Evolutionary conservation across 495 filamentous ascomycete species (phyloP), one percentile per base, ranked within the genome.

Genomic region (Paragyromitra xinjiangensis): DNA sequence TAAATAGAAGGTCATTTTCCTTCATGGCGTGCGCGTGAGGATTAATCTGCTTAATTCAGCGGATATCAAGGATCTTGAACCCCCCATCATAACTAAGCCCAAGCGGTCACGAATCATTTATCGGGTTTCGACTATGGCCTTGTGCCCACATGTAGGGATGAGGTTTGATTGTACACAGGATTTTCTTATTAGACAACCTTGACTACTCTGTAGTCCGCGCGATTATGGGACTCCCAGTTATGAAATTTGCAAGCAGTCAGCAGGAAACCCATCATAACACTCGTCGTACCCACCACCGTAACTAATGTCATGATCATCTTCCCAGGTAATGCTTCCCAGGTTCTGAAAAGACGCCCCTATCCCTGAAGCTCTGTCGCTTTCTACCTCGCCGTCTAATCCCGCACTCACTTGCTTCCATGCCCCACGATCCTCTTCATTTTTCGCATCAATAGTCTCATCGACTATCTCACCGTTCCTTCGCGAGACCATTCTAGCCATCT

Each of bases 391-490:
- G n/a, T 71, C 68, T 39, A 71, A 51, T 50, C 26, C 12, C 9
- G 68, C 16, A 50, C 24, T 39, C 14, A 50, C 26, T 39, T 37
- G 29, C 44, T 11, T 50, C 42, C 19, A 40, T 26, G 12, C 26
- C n/a, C 26, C 42, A 40, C 44, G 9, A 62, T 6, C 19, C 14
- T 24, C 22, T 22, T 40, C 24, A 50, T 3, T 48, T 0, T 50
- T 42, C 11, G 4, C 59, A 42, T 50, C 44, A 40, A 62, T n/a
- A 34, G 2, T 26, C 8, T 37, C 48, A 6, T 48, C 24, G 24
- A 51, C 64, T 42, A 79, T 70, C 50, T 78, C 68, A 3, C 77
- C 77, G 9, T 67, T 67, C 58, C 66, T 67, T 48, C 66, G 75
- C 37, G 77, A 77, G 40, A 62, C 26, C 59, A 79, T 73, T 37